Conservation (phyloP, 805 yeast genomes). For the Torulaspora indica region DNA sequence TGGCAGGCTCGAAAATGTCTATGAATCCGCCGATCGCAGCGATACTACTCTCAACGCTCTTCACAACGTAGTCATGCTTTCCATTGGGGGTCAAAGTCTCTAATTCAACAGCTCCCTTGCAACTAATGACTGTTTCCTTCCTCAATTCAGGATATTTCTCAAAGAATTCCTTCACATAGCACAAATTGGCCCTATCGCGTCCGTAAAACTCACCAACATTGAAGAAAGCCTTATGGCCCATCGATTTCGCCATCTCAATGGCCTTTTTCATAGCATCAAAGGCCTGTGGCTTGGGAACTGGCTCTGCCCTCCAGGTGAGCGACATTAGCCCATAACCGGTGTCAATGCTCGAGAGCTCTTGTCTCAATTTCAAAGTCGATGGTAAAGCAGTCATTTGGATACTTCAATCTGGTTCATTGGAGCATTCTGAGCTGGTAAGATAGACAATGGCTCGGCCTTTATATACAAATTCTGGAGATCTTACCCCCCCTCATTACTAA, state of each 20-base stretch:
- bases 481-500: background rate
- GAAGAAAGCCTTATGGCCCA: conserved; percentile 43
- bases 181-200: conserved; percentile 47
- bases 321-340: conserved; percentile 80
- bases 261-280: conserved; percentile 52
- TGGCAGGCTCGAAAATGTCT: conserved; percentile 67
- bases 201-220: conserved; percentile 84
- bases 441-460: background rate
- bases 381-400: conserved; percentile 13
- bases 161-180: conserved; percentile 54
- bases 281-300: conserved; percentile 51
- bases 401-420: background rate
- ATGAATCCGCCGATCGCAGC: conserved; percentile 44
- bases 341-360: conserved; percentile 17
- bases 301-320: conserved; percentile 62
- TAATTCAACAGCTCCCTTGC: conserved; percentile 60
- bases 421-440: too few species aligned
- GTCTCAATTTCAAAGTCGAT: conserved; percentile 19
- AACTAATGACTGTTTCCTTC: conserved; percentile 52
- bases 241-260: conserved; percentile 37
- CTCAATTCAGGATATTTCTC: conserved; percentile 51
- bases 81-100: conserved; percentile 45
- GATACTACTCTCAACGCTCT: conserved; percentile 45
- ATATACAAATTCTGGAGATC: background rate
- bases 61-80: conserved; percentile 42